Percentiles rank a stretch among this genome's conserved stretches.
Evolutionary conservation across 139 green algal genomes (phyloP).

Genomic region (Coelastrella sp.): DNA sequence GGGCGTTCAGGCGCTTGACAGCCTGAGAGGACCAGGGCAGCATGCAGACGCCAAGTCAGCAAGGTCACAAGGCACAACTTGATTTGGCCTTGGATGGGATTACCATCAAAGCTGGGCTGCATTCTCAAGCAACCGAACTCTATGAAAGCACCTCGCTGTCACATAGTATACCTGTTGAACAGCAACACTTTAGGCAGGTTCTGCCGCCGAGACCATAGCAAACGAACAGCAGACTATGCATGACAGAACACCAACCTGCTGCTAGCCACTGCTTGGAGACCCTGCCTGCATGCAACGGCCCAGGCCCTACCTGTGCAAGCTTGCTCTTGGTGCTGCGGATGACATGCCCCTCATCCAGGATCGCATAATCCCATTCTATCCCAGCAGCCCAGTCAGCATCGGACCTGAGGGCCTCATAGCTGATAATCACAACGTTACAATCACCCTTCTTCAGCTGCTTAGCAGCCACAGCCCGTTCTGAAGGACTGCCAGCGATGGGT

Average conservation of each 20-base stretch:
- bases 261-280: too few species aligned
- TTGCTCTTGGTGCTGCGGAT: constrained; percentile 91
- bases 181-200: too few species aligned
- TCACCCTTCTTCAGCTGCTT: neutral
- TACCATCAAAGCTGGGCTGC: too few species aligned
- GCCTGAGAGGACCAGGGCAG: constrained; percentile 43
- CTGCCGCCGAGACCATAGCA: too few species aligned
- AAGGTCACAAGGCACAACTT: neutral
- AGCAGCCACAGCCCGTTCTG: constrained; percentile 50
- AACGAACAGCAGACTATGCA: too few species aligned
- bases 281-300: too few species aligned
- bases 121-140: too few species aligned
- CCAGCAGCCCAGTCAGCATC: constrained; percentile 85
- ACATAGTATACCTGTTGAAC: too few species aligned
- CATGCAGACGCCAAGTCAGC: neutral
- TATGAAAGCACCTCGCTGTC: too few species aligned
- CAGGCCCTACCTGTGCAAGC: constrained; percentile 67
- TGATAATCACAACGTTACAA: constrained; percentile 87
- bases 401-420: constrained; percentile 89
- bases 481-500: constrained; percentile 75
- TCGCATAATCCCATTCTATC: constrained; percentile 88
- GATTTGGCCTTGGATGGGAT: too few species aligned
- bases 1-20: constrained; percentile 66
- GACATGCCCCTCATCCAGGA: constrained; percentile 98
- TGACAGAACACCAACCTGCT: too few species aligned